Base-by-base conservation (phyloP, 2,329 filamentous ascomycete species). In the Purpureocillium lavendulum region DNA sequence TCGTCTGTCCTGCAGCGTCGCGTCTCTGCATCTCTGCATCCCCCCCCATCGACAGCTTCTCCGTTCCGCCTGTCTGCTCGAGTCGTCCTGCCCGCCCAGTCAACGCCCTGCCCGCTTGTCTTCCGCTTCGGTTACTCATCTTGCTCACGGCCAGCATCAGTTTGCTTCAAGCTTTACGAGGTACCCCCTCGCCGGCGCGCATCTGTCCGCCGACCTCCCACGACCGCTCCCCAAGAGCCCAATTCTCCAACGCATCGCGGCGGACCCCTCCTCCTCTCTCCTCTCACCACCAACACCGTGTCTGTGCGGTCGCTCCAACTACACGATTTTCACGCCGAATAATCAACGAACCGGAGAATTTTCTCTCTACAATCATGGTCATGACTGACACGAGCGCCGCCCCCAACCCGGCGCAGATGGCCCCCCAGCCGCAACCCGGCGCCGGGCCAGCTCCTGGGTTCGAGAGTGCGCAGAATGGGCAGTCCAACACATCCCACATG, bases 361-460 rank as follows among this genome's bases (percentile, higher is more conserved):
- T 2, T 10, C 13, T 7, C 12, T 15, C 14, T 35, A 3, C 34
- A 31, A 33, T 13, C 39, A 43, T 54, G 64, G 67, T 65, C 60
- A 94, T 95, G 88, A 80, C 87, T 67, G 87, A 95, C 58, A 77
- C 75, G 67, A 73, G 77, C 59, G 68, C 80, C 60, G 67, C 80
- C 51, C 63, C 80, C 47, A 67, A 73, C 53, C 64, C 76, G 50
- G 69, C 77, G 46, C 77, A 83, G 63, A 77, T 88, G 51, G 81
- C 84, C 38, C 77, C 82, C 40, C 79, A 84, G 61, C 66, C 75
- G 45, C 76, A 82, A 53, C 71, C 78, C 51, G 82, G 80, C 56
- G 81, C 82, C 49, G 81, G 45, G 7, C 37, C 33, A 29, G 18
- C 40, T n/a, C 18, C 85, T 52, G 86, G 84, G 58, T 89, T 84